A percentile compares a stretch with the other conserved stretches of the same genome.
These are phyloP conservation scores for Rubroboletus pulcherrimus DNA, from an alignment of 768 basidiomycete species.

Conservation along the genomic window DNA sequence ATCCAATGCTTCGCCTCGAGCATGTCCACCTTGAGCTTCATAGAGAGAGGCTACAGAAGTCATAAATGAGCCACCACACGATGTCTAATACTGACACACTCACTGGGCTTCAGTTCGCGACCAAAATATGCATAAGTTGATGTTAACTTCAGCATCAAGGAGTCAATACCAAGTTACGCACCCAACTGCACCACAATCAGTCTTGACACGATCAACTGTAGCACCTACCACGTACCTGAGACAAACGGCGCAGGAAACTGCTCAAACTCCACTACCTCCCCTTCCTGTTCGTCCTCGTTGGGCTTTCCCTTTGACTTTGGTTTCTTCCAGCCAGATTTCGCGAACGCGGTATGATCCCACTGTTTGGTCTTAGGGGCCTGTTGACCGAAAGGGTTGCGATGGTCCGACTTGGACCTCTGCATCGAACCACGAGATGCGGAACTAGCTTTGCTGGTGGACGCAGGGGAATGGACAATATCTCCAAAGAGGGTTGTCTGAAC, in stretches of 20 bases:
- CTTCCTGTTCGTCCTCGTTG: constrained; percentile 54
- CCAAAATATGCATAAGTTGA: not conserved
- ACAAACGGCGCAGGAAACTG: constrained; percentile 83
- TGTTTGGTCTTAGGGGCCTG: constrained; percentile 67
- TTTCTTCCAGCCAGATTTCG: constrained; percentile 70
- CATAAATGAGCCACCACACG: not conserved
- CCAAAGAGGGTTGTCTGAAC: constrained; percentile 68
- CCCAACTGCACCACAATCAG: constrained; percentile 43
- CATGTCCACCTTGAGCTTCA: constrained; percentile 77
- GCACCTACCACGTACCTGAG: constrained; percentile 44
- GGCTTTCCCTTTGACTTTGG: constrained; percentile 52
- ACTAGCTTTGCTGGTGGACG: constrained; percentile 30
- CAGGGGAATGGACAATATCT: constrained; percentile 40
- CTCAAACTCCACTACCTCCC: constrained; percentile 66
- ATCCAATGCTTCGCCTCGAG: constrained; percentile 84
- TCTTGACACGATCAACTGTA: not conserved
- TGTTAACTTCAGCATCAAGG: constrained; percentile 3
- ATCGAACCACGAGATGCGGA: constrained; percentile 32
- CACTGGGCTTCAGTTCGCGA: constrained; percentile 30
- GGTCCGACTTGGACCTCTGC: constrained; percentile 41
- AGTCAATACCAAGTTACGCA: constrained; percentile 33
- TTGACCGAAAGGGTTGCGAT: constrained; percentile 44
- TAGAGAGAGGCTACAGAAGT: constrained; percentile 54
- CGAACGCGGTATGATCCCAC: constrained; percentile 90
- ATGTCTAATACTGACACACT: not conserved